Percentiles rank a stretch among this genome's conserved stretches.
These are phyloP conservation scores for Musa acuminata DNA, from an alignment of 176 grass and related monocot species.

Conservation along the genomic window DNA sequence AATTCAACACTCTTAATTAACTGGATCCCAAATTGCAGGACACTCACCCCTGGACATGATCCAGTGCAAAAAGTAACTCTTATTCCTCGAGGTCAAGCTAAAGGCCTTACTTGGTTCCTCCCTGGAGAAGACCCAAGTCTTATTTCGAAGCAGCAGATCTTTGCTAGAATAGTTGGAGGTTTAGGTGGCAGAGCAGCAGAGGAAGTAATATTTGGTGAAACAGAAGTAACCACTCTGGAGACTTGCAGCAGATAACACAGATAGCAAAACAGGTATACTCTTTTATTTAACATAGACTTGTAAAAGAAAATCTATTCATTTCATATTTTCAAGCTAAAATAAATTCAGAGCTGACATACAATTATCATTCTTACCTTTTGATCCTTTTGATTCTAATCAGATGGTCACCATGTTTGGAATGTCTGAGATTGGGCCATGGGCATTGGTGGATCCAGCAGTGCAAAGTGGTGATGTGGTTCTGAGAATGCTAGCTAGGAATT, in stretches of 20 bases:
- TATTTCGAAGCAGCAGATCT: conserved; percentile 61
- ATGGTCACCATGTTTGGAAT: conserved; percentile 81
- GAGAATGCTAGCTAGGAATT: conserved; percentile 65
- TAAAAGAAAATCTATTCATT: not conserved
- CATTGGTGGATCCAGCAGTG: conserved; percentile 33
- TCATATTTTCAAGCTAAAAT: not conserved
- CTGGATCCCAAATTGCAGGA: conserved; percentile 33
- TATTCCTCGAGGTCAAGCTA: conserved; percentile 62
- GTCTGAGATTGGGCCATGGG: conserved; percentile 73
- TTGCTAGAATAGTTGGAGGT: conserved; percentile 64
- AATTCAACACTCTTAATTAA: not conserved
- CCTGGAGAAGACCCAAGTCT: conserved; percentile 47
- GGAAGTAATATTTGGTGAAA: conserved; percentile 73
- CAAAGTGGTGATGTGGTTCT: conserved; percentile 64
- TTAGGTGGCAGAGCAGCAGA: conserved; percentile 71
- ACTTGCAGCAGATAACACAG: conserved; percentile 80
- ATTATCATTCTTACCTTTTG: not conserved
- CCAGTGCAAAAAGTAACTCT: conserved; percentile 72
- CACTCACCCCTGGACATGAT: conserved; percentile 63
- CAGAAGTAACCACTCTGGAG: conserved; percentile 68
- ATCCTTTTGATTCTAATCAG: conserved; percentile 22
- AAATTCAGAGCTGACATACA: not conserved
- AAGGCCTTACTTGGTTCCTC: conserved; percentile 72
- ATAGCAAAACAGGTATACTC: conserved; percentile 41
- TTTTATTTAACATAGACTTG: not conserved